Evolutionary conservation across 768 basidiomycete genomes (phyloP).

Genomic region (Kwoniella dendrophila): DNA sequence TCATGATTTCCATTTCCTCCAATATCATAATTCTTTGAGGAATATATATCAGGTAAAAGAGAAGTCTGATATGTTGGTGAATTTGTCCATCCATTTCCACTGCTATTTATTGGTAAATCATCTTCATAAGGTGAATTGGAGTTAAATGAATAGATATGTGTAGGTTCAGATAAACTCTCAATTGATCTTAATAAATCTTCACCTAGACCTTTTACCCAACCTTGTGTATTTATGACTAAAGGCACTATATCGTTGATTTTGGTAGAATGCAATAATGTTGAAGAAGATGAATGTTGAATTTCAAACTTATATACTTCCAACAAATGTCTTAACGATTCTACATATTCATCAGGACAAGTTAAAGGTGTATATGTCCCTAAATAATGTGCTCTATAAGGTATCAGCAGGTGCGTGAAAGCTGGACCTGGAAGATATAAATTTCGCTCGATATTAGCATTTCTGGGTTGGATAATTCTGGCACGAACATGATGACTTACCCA

Average conservation of each 20-base stretch:
- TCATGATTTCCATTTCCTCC: too few relatives aligned
- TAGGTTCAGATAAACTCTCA: slow-evolving; percentile 67
- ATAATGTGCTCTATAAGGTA: slow-evolving; percentile 76
- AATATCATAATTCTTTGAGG: not conserved
- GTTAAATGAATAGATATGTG: slow-evolving; percentile 62
- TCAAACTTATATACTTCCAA: slow-evolving; percentile 64
- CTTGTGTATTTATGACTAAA: slow-evolving; percentile 92
- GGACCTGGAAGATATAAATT: slow-evolving; percentile 63
- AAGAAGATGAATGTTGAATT: slow-evolving; percentile 57
- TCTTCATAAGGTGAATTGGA: slow-evolving; percentile 25
- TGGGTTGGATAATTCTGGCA: not conserved
- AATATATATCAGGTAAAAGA: slow-evolving; percentile 9
- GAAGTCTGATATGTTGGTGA: slow-evolving; percentile 23
- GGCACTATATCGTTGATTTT: slow-evolving; percentile 61
- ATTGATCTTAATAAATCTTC: slow-evolving; percentile 74
- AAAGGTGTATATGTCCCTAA: slow-evolving; percentile 77
- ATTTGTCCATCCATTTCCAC: slow-evolving; percentile 33
- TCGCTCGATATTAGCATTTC: not conserved
- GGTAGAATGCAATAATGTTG: slow-evolving; percentile 17
- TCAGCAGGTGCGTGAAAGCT: slow-evolving; percentile 77
- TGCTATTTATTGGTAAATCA: not conserved
- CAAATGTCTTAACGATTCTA: slow-evolving; percentile 68
- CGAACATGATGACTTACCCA: slow-evolving; percentile 63
- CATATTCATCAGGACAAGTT: slow-evolving; percentile 73
- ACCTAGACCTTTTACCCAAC: slow-evolving; percentile 93